Conservation (phyloP, 164 flowering plant species). For the Taxillus chinensis region DNA sequence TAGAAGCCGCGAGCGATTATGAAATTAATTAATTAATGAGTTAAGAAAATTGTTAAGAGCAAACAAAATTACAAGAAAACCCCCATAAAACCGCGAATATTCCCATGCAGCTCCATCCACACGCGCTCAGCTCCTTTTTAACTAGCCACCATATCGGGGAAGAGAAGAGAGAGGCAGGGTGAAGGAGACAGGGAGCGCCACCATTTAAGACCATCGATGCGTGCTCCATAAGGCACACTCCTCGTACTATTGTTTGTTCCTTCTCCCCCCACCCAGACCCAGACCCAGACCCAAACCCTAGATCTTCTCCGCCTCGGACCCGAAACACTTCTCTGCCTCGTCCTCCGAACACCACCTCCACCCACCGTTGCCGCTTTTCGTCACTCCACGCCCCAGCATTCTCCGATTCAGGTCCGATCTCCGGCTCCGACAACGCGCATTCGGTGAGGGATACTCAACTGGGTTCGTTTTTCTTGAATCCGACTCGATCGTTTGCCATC, state of each 20-base stretch:
- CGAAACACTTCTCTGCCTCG: neutral
- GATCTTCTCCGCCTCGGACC: constrained; percentile 14
- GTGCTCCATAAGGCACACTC: constrained; percentile 24
- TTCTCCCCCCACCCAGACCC: neutral
- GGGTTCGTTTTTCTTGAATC: neutral
- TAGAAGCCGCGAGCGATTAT: no score
- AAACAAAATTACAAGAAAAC: no score
- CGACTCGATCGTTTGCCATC: neutral
- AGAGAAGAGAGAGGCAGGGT: constrained; percentile 1
- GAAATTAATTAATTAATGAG: no score
- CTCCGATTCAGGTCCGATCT: constrained; percentile 7
- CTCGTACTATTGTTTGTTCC: constrained; percentile 1
- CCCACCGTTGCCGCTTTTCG: neutral
- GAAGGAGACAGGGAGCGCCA: constrained; percentile 12
- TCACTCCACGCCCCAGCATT: neutral
- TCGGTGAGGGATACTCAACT: no score
- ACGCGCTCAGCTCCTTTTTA: neutral
- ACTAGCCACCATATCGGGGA: neutral
- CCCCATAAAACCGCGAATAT: constrained; percentile 10
- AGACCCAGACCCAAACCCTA: constrained; percentile 7
- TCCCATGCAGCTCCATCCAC: constrained; percentile 5
- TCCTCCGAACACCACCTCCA: neutral
- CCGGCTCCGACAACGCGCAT: neutral
- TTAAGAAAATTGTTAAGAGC: no score
- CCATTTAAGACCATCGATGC: constrained; percentile 27